These are phyloP conservation scores for Mycena galopus DNA, from an alignment of 768 basidiomycete genomes.

Conservation along the genomic window DNA sequence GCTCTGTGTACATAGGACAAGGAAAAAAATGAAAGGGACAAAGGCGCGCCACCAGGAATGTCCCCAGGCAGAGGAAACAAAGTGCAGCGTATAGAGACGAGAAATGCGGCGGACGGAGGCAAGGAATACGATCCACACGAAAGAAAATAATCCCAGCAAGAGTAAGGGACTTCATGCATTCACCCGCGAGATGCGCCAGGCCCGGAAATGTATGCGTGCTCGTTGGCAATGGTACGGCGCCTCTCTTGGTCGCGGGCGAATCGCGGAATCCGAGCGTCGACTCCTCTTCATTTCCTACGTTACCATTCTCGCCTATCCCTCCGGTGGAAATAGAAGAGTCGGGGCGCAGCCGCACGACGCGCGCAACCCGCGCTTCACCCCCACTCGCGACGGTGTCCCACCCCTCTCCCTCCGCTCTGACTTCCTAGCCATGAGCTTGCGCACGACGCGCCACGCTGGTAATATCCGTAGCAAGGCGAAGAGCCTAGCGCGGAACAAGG, in stretches of 20 bases:
- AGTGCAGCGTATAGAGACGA: too few species aligned
- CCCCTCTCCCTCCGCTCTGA: slow-evolving; percentile 33
- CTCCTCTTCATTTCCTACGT: too few species aligned
- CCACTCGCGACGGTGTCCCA: too few species aligned
- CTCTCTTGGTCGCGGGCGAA: slow-evolving; percentile 53
- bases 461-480: slow-evolving; percentile 80
- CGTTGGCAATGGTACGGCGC: slow-evolving; percentile 56
- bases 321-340: too few species aligned
- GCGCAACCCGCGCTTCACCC: slow-evolving; percentile 32
- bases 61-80: too few species aligned
- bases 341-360: slow-evolving; percentile 39
- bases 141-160: too few species aligned
- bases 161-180: background rate
- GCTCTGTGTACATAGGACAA: too few species aligned
- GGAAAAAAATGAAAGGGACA: too few species aligned
- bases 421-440: slow-evolving; percentile 67
- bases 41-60: too few species aligned
- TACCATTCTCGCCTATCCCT: too few species aligned
- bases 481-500: slow-evolving; percentile 85
- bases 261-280: slow-evolving; percentile 56
- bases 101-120: too few species aligned
- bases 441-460: slow-evolving; percentile 80
- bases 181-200: slow-evolving; percentile 70
- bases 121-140: too few species aligned
- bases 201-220: slow-evolving; percentile 72